A percentile compares a stretch with the other conserved stretches of the same genome.
These are phyloP conservation scores for Acanthamoeba sp. DNA, from an alignment of 208 protist genomes.

Conservation along the genomic window DNA sequence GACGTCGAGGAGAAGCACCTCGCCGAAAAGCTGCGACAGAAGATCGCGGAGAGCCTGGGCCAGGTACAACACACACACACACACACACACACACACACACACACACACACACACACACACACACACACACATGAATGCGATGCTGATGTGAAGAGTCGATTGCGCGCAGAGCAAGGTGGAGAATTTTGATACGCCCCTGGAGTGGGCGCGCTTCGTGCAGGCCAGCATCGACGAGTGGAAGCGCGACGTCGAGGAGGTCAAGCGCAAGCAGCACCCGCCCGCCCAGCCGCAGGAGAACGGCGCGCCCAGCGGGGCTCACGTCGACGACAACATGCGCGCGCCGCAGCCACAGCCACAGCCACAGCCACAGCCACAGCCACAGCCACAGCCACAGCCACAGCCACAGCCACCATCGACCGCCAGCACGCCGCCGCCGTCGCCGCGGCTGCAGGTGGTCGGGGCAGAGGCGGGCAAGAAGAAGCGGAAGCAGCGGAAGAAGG, in stretches of 20 bases:
- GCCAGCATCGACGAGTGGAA: slow-evolving; percentile 55
- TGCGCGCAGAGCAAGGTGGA: background rate
- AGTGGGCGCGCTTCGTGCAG: slow-evolving; percentile 44
- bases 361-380: no score
- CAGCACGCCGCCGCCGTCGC: no score
- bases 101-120: background rate
- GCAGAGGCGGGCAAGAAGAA: background rate
- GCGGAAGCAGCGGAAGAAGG: slow-evolving; percentile 11
- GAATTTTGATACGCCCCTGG: slow-evolving; percentile 20
- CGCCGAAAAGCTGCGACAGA: slow-evolving; percentile 1
- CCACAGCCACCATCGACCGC: no score
- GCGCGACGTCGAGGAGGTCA: slow-evolving; percentile 23
- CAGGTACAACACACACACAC: background rate
- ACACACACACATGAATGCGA: background rate
- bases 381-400: no score
- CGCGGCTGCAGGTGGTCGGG: no score
- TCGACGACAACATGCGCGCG: background rate
- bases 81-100: background rate
- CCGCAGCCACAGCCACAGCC: no score
- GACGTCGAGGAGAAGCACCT: background rate
- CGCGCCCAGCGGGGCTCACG: background rate
- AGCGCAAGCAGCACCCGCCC: background rate
- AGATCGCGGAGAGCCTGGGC: slow-evolving; percentile 5
- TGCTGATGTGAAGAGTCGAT: no score
- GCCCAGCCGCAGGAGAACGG: background rate